A percentile compares a stretch with the other conserved stretches of the same genome.
phyloP scores from a whole-genome alignment of 2,329 filamentous ascomycete species.

The Alternaria brassicicola region DNA sequence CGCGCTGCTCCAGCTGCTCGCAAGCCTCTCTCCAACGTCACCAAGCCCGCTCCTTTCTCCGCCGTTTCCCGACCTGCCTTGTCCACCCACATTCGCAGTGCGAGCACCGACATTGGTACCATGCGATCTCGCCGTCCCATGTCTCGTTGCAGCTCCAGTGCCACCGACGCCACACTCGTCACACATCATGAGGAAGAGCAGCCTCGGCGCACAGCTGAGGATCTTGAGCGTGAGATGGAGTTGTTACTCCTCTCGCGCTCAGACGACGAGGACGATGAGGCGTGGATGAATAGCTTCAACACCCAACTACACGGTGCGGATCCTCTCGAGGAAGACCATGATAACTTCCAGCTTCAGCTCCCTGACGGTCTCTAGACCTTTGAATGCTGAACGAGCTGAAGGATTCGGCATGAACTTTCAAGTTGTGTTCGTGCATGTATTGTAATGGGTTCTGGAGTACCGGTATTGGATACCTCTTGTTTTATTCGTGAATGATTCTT shows the following conservation, averaged over 20 bases:
- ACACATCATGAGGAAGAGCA: conserved; percentile 27
- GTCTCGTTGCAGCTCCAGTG: conserved; percentile 44
- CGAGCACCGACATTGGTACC: conserved; percentile 14
- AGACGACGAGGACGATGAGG: conserved; percentile 39
- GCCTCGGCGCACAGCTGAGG: conserved; percentile 37
- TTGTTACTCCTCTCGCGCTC: conserved; percentile 35
- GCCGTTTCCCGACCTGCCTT: conserved; percentile 28
- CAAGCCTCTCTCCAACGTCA: conserved; percentile 47
- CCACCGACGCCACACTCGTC: conserved; percentile 41
- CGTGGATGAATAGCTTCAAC: conserved; percentile 41
- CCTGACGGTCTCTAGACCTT: conserved; percentile 37
- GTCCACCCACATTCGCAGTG: conserved; percentile 23
- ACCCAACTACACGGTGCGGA: conserved; percentile 31
- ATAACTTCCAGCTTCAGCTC: conserved; percentile 41
- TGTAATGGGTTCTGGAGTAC: conserved; percentile 3
- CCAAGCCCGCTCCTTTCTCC: conserved; percentile 40
- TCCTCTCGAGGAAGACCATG: conserved; percentile 37
- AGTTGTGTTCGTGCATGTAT: not conserved
- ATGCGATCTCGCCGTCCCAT: conserved; percentile 27
- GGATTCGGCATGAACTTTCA: not conserved
- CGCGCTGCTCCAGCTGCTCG: conserved; percentile 51
- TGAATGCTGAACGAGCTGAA: not conserved
- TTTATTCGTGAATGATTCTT: not conserved
- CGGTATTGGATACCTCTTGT: conserved; percentile 19
- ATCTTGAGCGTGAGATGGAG: conserved; percentile 44